Percentiles rank a stretch among this genome's conserved stretches.
These are phyloP conservation scores for Pythium brassicae DNA, from an alignment of 352 stramenopile genomes.

Conservation along the genomic window DNA sequence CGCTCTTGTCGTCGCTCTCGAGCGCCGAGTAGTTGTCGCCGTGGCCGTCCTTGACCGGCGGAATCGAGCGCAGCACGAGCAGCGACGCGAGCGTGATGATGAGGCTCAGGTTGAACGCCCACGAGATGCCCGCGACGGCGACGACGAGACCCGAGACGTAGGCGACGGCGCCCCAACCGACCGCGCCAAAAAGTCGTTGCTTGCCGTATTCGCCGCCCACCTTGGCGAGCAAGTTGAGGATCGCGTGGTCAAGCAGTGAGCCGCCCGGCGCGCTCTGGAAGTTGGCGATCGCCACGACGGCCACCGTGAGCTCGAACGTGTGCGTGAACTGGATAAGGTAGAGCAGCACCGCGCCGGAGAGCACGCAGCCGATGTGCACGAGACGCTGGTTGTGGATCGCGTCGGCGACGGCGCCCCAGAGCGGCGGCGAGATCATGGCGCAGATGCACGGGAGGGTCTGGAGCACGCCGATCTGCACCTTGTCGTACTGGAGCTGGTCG, in stretches of 20 bases:
- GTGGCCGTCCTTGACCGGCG: constrained; percentile 33
- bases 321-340: constrained; percentile 51
- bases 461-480: constrained; percentile 73
- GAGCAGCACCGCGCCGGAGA: constrained; percentile 52
- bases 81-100: constrained; percentile 46
- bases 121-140: constrained; percentile 50
- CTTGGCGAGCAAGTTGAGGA: constrained; percentile 60
- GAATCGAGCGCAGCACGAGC: constrained; percentile 60
- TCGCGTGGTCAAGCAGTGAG: constrained; percentile 67
- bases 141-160: constrained; percentile 74
- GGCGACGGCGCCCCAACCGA: constrained; percentile 58
- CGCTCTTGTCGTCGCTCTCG: constrained; percentile 13
- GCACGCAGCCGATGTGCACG: constrained; percentile 59
- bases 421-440: constrained; percentile 59
- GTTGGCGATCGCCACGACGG: constrained; percentile 52
- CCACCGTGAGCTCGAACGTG: constrained; percentile 46
- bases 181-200: constrained; percentile 71
- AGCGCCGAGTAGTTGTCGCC: constrained; percentile 18
- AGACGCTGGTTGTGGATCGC: constrained; percentile 53
- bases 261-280: constrained; percentile 56
- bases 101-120: constrained; percentile 74
- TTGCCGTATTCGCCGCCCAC: constrained; percentile 80
- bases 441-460: constrained; percentile 65
- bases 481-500: constrained; percentile 60
- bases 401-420: constrained; percentile 74